A percentile compares a stretch with the other conserved stretches of the same genome.
Evolutionary conservation across 352 stramenopile genomes (phyloP).

Genomic region (Pythium brassicae): DNA sequence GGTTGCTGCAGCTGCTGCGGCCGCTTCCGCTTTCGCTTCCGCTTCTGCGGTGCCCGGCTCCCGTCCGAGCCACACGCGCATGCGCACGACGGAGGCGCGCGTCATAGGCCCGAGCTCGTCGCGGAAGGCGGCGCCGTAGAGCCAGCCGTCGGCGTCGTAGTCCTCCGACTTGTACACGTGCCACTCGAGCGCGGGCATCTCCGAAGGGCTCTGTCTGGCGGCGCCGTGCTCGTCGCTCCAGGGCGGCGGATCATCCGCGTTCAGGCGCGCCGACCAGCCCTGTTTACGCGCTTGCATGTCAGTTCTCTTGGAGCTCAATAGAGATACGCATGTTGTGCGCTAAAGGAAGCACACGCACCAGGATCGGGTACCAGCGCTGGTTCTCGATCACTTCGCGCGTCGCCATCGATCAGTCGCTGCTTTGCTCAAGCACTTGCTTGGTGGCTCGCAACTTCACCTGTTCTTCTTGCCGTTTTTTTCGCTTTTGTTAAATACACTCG

Average conservation of each 20-base stretch:
- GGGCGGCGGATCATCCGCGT: slow-evolving; percentile 62
- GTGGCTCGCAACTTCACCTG: background rate
- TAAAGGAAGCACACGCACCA: slow-evolving; percentile 31
- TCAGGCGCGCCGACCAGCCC: slow-evolving; percentile 70
- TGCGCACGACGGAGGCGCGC: slow-evolving; percentile 63
- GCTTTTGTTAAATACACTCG: too few relatives aligned
- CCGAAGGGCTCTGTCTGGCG: slow-evolving; percentile 40
- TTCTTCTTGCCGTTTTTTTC: too few relatives aligned
- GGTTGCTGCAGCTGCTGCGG: background rate
- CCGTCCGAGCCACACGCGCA: slow-evolving; percentile 69
- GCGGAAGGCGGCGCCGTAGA: slow-evolving; percentile 69
- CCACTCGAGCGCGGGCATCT: slow-evolving; percentile 64
- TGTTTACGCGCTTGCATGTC: slow-evolving; percentile 13
- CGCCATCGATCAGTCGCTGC: slow-evolving; percentile 14
- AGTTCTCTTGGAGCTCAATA: background rate
- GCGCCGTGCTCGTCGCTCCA: slow-evolving; percentile 54
- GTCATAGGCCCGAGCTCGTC: slow-evolving; percentile 64
- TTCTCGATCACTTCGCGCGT: slow-evolving; percentile 80
- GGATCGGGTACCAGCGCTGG: slow-evolving; percentile 78
- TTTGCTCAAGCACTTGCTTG: background rate
- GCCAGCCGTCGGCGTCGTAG: slow-evolving; percentile 83
- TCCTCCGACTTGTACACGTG: slow-evolving; percentile 79
- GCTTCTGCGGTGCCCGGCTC: slow-evolving; percentile 28
- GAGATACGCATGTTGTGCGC: background rate
- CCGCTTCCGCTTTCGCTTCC: slow-evolving; percentile 6